phyloP scores from a whole-genome alignment of 2,329 filamentous ascomycete genomes.

The Apiospora pterosperma region DNA sequence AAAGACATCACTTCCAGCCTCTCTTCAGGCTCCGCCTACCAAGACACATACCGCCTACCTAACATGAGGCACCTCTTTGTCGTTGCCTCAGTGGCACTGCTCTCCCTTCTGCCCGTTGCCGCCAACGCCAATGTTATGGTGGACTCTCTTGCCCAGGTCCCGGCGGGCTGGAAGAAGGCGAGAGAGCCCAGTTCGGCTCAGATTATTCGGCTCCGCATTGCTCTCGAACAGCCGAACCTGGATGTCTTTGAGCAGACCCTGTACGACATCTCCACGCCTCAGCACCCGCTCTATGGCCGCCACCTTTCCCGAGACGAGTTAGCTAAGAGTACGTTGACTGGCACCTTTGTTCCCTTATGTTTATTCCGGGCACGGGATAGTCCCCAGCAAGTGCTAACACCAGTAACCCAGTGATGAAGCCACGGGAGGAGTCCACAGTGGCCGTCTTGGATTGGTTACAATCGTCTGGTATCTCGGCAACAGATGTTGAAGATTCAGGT shows the following conservation, averaged over 20 bases:
- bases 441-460: constrained; percentile 54
- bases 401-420: constrained; percentile 18
- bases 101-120: constrained; percentile 14
- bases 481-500: constrained; percentile 43
- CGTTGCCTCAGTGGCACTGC: not conserved
- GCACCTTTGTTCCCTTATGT: constrained; percentile 40
- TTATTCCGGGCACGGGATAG: constrained; percentile 30
- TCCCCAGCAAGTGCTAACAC: not conserved
- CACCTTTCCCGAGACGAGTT: constrained; percentile 61
- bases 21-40: not conserved
- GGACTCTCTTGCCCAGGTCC: constrained; percentile 31
- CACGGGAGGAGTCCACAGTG: constrained; percentile 37
- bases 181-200: constrained; percentile 33
- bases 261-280: constrained; percentile 59
- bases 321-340: constrained; percentile 18
- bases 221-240: constrained; percentile 44
- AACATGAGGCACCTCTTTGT: not conserved
- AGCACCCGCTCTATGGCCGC: constrained; percentile 54
- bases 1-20: not conserved
- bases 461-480: constrained; percentile 43
- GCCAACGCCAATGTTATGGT: constrained; percentile 25
- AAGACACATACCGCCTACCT: not conserved
- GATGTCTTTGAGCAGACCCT: constrained; percentile 54
- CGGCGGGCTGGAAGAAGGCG: constrained; percentile 34
- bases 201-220: constrained; percentile 44